A percentile compares a stretch with the other conserved stretches of the same genome.
phyloP scores from a whole-genome alignment of 805 yeast genomes.

The Starmerella tilneyi region DNA sequence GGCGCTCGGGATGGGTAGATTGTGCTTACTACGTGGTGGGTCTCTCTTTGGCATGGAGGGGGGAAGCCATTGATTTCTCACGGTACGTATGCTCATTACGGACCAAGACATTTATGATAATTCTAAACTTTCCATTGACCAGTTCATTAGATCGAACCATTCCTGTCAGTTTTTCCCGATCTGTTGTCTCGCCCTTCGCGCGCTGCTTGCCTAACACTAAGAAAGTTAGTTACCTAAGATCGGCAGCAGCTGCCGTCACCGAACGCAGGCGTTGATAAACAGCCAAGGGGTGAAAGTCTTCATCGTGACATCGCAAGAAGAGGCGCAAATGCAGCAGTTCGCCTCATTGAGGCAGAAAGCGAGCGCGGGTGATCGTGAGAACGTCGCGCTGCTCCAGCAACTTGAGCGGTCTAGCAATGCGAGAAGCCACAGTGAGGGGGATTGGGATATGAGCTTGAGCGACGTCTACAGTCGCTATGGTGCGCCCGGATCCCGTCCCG shows the following conservation, averaged over 20 bases:
- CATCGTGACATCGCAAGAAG: constrained; percentile 2
- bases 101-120: no score
- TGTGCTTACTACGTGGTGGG: no score
- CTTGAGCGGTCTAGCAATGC: background rate
- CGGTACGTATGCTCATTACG: no score
- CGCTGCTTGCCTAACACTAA: no score
- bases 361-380: constrained; percentile 9
- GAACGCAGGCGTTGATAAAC: no score
- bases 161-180: no score
- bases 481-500: background rate
- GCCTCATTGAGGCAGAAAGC: constrained; percentile 13
- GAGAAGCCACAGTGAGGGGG: background rate
- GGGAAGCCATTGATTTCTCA: no score
- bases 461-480: background rate
- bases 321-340: constrained; percentile 14
- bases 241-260: no score
- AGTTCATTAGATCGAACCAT: no score
- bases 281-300: background rate
- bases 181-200: no score
- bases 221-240: background rate
- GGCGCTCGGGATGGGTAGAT: background rate
- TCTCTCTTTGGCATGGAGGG: no score
- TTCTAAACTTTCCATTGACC: no score
- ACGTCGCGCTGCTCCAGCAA: background rate
- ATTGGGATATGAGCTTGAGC: background rate